A percentile compares a stretch with the other conserved stretches of the same genome.
Evolutionary conservation across 176 grass and related monocot species (phyloP).

Genomic region (Avena eriantha): DNA sequence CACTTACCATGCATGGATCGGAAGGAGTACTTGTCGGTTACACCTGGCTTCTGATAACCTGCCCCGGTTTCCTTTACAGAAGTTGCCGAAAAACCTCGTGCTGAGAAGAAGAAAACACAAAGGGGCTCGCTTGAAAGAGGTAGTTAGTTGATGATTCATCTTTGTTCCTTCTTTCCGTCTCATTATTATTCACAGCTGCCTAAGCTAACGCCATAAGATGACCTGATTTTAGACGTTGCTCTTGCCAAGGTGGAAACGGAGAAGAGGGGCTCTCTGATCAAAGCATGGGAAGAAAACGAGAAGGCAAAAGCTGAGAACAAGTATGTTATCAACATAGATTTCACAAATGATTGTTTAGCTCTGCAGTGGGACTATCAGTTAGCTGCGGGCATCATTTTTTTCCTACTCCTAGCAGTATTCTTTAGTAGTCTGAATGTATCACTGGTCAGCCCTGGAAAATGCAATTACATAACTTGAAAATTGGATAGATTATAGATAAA

Average conservation of each 20-base stretch:
- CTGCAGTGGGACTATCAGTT: neutral
- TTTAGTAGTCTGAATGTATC: neutral
- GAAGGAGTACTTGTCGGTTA: no score
- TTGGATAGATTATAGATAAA: no score
- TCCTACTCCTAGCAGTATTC: neutral
- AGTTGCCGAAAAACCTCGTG: slow-evolving; percentile 36
- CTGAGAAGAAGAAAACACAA: slow-evolving; percentile 32
- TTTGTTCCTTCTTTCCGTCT: neutral
- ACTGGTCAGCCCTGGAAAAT: neutral
- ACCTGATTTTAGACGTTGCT: slow-evolving; percentile 54
- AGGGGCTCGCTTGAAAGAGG: slow-evolving; percentile 72
- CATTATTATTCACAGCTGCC: neutral
- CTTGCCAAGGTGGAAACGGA: slow-evolving; percentile 75
- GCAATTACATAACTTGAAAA: neutral
- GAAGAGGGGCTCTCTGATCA: slow-evolving; percentile 74
- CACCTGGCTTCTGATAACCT: no score
- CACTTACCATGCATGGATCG: no score
- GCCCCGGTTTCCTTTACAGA: slow-evolving; percentile 39
- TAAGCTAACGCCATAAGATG: slow-evolving; percentile 24
- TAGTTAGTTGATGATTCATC: neutral
- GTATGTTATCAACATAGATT: slow-evolving; percentile 41
- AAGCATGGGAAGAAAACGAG: slow-evolving; percentile 85
- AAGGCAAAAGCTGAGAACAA: slow-evolving; percentile 87
- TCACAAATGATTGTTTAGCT: neutral
- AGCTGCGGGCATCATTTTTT: neutral